Evolutionary conservation across 306 rosid species (phyloP).

Genomic region (Quercus bicolor): DNA sequence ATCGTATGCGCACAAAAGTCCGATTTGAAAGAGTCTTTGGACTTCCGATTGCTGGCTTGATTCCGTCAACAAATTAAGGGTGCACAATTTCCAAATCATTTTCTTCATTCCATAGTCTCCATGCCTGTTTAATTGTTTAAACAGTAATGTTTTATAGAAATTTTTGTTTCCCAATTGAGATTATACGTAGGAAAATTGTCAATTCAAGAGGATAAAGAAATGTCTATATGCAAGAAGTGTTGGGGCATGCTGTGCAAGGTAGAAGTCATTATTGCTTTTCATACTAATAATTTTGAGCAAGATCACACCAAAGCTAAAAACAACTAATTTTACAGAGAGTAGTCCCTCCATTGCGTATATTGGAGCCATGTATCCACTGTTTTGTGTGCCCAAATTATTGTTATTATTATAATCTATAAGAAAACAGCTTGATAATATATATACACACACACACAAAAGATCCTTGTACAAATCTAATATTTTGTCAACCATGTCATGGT

Average conservation of each 20-base stretch:
- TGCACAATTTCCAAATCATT: constrained; percentile 38
- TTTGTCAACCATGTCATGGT: constrained; percentile 43
- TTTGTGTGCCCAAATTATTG: background rate
- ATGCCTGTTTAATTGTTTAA: constrained; percentile 33
- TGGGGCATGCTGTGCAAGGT: constrained; percentile 28
- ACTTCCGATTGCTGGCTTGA: constrained; percentile 20
- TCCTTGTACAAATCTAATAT: constrained; percentile 55
- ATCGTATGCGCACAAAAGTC: constrained; percentile 54
- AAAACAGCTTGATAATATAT: too few relatives aligned
- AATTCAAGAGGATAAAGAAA: background rate
- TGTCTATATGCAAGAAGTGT: constrained; percentile 33
- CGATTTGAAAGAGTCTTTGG: constrained; percentile 39
- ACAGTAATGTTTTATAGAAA: background rate
- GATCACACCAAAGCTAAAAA: constrained; percentile 43
- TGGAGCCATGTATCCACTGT: constrained; percentile 56
- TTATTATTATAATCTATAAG: too few relatives aligned
- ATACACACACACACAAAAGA: constrained; percentile 2
- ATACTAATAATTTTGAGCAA: constrained; percentile 42
- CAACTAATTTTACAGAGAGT: constrained; percentile 39
- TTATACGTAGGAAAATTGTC: background rate
- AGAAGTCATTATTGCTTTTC: constrained; percentile 25
- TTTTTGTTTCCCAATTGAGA: background rate
- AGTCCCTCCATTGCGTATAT: constrained; percentile 47
- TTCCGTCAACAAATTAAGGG: constrained; percentile 23
- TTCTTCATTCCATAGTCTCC: constrained; percentile 53